These are phyloP conservation scores for Phytomonas serpens DNA, from an alignment of 208 protist genomes.

Conservation along the genomic window DNA sequence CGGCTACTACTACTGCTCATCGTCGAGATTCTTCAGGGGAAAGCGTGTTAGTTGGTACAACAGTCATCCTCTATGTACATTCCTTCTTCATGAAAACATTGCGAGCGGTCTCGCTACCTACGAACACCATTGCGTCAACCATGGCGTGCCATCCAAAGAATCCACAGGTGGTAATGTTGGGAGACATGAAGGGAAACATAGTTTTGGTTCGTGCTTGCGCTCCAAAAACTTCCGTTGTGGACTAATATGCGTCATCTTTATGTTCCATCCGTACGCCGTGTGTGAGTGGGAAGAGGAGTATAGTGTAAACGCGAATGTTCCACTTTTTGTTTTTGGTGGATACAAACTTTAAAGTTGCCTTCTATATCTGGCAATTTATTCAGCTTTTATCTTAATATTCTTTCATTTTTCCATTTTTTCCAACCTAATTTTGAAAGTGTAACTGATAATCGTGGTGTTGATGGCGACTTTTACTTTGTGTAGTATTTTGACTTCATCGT, in stretches of 20 bases:
- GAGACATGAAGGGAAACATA: conserved; percentile 17
- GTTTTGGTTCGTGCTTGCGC: conserved; percentile 11
- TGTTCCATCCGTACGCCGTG: neutral
- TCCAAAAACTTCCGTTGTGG: conserved; percentile 10
- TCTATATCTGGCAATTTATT: neutral
- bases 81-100: conserved; percentile 55
- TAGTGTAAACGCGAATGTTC: neutral
- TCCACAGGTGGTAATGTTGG: conserved; percentile 63
- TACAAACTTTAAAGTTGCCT: neutral
- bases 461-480: neutral
- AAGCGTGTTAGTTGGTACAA: neutral
- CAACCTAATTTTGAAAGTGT: neutral
- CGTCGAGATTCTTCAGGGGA: neutral
- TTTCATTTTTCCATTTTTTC: neutral
- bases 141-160: conserved; percentile 52
- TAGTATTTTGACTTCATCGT: neutral
- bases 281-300: neutral
- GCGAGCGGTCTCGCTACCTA: conserved; percentile 38
- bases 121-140: conserved; percentile 19
- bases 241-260: neutral
- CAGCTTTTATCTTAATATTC: neutral
- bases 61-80: conserved; percentile 61
- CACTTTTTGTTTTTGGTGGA: neutral
- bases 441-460: neutral
- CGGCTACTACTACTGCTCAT: neutral